Conservation (phyloP, 805 yeast species). For the Nakazawaea ishiwadae region DNA sequence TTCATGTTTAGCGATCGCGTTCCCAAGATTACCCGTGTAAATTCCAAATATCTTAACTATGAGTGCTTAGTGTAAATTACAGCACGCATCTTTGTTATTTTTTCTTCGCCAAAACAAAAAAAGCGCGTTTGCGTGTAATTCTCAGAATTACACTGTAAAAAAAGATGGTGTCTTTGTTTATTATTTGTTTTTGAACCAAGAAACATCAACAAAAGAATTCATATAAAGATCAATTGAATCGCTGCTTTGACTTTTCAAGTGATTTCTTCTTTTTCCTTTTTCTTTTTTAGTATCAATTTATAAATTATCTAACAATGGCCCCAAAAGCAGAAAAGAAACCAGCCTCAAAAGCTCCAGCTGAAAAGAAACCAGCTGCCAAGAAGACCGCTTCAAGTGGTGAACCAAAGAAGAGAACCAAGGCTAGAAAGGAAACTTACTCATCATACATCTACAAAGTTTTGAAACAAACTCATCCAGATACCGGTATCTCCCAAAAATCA, state of each 20-base stretch:
- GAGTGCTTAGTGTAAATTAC: too few species aligned
- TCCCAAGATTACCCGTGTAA: conserved; percentile 2
- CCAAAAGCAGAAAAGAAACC: conserved; percentile 59
- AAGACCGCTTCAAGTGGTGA: conserved; percentile 81
- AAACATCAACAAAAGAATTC: neutral
- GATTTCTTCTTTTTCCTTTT: neutral
- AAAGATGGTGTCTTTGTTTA: too few species aligned
- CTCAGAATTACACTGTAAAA: conserved; percentile 1
- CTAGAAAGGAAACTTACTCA: conserved; percentile 97
- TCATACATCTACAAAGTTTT: conserved; percentile 98
- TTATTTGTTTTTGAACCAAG: too few species aligned
- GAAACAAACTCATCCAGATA: conserved; percentile 98
- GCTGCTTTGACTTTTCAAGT: neutral
- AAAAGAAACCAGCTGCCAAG: conserved; percentile 91
- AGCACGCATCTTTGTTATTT: too few species aligned
- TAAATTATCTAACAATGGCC: conserved; percentile 44
- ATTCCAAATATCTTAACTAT: neutral
- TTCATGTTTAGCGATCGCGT: too few species aligned
- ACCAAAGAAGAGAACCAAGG: conserved; percentile 87
- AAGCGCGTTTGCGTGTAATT: conserved; percentile 1
- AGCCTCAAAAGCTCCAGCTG: conserved; percentile 98
- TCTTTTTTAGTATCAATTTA: neutral
- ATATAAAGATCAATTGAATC: neutral
- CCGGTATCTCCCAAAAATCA: conserved; percentile 98
- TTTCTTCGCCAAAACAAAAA: too few species aligned